Conservation (phyloP, 2,329 filamentous ascomycete species). For the Arthrobotrys sinensis region DNA sequence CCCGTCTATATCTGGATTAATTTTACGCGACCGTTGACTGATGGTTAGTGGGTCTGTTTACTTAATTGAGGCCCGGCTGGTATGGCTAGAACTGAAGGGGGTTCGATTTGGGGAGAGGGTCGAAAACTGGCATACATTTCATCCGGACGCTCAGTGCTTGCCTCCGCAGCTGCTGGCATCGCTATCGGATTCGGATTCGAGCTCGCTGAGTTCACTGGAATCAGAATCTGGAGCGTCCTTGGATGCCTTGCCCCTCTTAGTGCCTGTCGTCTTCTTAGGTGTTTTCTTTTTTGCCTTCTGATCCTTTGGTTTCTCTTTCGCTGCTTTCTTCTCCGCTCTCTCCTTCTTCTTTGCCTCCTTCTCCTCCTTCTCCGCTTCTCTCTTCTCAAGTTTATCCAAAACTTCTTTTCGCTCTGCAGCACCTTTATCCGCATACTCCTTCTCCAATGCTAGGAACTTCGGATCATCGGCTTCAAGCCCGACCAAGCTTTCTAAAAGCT, state of each 20-base stretch:
- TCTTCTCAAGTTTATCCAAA: slow-evolving; percentile 84
- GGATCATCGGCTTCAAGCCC: slow-evolving; percentile 87
- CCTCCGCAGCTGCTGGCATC: slow-evolving; percentile 40
- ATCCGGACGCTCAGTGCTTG: slow-evolving; percentile 2
- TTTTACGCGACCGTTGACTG: slow-evolving; percentile 4
- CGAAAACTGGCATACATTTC: not conserved
- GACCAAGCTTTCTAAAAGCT: slow-evolving; percentile 88
- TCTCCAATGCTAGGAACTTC: slow-evolving; percentile 72
- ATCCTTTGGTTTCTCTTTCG: slow-evolving; percentile 40
- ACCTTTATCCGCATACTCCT: slow-evolving; percentile 78
- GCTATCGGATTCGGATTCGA: slow-evolving; percentile 25
- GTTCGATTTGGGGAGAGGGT: not conserved
- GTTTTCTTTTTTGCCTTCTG: slow-evolving; percentile 33
- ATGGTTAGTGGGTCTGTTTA: not conserved
- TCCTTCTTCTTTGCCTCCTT: slow-evolving; percentile 54
- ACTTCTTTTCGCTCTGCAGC: slow-evolving; percentile 80
- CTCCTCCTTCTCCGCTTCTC: slow-evolving; percentile 57
- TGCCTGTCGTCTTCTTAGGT: slow-evolving; percentile 4
- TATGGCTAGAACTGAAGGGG: not conserved
- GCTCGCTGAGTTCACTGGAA: slow-evolving; percentile 40
- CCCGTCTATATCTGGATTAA: slow-evolving; percentile 10
- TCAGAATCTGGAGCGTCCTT: slow-evolving; percentile 14
- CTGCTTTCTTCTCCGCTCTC: slow-evolving; percentile 40
- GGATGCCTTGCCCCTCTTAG: slow-evolving; percentile 16
- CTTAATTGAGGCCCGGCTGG: not conserved